Evolutionary conservation across 1,284 basidiomycete species (phyloP).

Genomic region (Erythrobasidium hasegawianum): DNA sequence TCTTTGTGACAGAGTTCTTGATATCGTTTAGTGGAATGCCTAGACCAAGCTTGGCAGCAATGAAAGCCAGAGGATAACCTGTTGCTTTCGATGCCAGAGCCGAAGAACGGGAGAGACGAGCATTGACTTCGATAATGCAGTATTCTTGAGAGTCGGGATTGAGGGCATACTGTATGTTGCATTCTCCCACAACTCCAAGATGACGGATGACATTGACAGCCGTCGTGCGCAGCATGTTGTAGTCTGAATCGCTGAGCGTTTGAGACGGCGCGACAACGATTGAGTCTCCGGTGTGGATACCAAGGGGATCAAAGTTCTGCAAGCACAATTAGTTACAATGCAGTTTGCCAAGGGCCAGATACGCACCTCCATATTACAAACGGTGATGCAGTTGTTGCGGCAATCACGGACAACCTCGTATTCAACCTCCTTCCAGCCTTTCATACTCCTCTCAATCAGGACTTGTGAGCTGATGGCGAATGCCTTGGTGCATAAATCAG

Average conservation of each 20-base stretch:
- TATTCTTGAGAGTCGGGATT: conserved; percentile 94
- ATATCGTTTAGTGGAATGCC: conserved; percentile 97
- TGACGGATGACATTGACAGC: conserved; percentile 98
- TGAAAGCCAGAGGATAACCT: conserved; percentile 96
- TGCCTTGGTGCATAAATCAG: conserved; percentile 82
- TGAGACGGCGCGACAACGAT: conserved; percentile 98
- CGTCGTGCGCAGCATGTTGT: conserved; percentile 97
- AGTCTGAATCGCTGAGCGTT: conserved; percentile 93
- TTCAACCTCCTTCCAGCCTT: conserved; percentile 99
- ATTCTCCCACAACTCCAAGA: conserved; percentile 94
- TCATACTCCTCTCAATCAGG: conserved; percentile 97
- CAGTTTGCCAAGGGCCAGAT: too few species aligned
- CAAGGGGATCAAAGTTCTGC: conserved; percentile 96
- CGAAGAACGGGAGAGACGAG: conserved; percentile 96
- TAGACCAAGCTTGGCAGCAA: conserved; percentile 94
- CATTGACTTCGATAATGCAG: conserved; percentile 99
- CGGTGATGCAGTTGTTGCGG: conserved; percentile 94
- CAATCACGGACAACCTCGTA: conserved; percentile 99
- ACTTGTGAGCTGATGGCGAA: conserved; percentile 97
- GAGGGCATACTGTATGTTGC: conserved; percentile 98
- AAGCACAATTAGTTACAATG: conserved; percentile 8
- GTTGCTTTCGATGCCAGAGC: conserved; percentile 98
- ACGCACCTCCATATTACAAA: conserved; percentile 97
- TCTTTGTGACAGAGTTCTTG: conserved; percentile 93
- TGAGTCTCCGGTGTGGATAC: conserved; percentile 97